Base-by-base conservation (phyloP, 805 yeast species). In the Metschnikowia picachoensis region DNA sequence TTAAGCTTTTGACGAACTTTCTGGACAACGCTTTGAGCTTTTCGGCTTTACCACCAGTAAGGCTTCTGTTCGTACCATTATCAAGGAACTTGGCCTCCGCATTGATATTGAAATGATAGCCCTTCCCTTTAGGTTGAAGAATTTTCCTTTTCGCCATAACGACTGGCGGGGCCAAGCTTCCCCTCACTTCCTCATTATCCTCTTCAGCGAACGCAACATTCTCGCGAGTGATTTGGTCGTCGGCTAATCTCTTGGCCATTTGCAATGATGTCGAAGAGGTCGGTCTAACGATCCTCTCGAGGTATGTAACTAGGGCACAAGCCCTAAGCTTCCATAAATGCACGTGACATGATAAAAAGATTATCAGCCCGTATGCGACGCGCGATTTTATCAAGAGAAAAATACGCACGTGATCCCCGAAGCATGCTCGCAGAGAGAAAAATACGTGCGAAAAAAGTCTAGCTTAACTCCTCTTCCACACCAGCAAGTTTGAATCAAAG, bases 161-260 rank as follows among this genome's bases (percentile, higher is more conserved):
- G 5, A 74, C 80, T 3, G 77, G 71, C 1, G 86, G 73, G 0
- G 95, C 46, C n/a, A 56, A 48, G 12, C 54, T 71, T 15, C 16
- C 33, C 8, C 14, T 13, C 6, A 15, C 20, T 5, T 70, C 78
- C 14, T 70, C 75, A 33, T 72, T 68, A 32, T 66, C 69, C 7
- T 60, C 61, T 8, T 45, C 54, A 16, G 44, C 16, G 13, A 11
- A 14, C n/a, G 29, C 34, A 25, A 9, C 41, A 28, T 64, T 68
- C 46, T 82, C 88, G 52, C 77, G 76, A 14, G 81, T 76, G 40
- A 87, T 68, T 63, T 88, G 95, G 16, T 71, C 64, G 42, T 72
- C 77, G 16, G 90, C 89, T 45, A 74, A 67, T 66, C 96, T 76
- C 63, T 88, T 88, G 27, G 83, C 74, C 87, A 80, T 81, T 46